Conservation (phyloP, 352 stramenopile species). For the Ophiocytium majus region DNA sequence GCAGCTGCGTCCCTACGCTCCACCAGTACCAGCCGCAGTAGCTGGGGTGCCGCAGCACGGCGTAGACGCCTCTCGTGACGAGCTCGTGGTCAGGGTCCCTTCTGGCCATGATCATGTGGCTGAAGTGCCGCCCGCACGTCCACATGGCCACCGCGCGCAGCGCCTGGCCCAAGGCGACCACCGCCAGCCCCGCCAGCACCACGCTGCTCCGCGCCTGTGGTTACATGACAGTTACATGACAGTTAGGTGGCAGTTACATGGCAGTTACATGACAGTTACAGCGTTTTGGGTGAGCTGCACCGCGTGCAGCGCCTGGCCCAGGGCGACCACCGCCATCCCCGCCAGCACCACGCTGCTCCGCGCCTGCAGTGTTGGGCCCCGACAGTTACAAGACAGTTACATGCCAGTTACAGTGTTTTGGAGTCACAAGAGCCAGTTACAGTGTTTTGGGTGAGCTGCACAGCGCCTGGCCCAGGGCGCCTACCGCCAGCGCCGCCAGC, state of each 20-base stretch:
- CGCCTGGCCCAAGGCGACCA: conserved; percentile 65
- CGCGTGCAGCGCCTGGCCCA: conserved; percentile 68
- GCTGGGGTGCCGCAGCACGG: conserved; percentile 77
- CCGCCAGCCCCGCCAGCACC: conserved; percentile 39
- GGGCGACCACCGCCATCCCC: conserved; percentile 58
- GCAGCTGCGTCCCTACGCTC: conserved; percentile 79
- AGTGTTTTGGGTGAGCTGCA: no score
- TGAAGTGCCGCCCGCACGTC: conserved; percentile 82
- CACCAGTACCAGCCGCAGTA: conserved; percentile 88
- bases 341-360: background rate
- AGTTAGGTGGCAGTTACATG: no score
- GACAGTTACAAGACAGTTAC: no score
- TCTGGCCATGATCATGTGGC: conserved; percentile 72
- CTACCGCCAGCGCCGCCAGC: no score
- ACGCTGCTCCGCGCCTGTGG: conserved; percentile 43
- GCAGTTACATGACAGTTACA: no score
- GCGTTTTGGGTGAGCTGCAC: no score
- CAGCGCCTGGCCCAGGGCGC: no score
- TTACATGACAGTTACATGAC: no score
- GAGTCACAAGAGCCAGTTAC: no score
- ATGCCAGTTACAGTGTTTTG: no score
- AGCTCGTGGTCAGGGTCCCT: conserved; percentile 79
- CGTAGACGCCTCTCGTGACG: conserved; percentile 82
- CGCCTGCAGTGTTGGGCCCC: conserved; percentile 64
- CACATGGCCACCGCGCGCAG: conserved; percentile 77